Conservation (phyloP, 2,329 filamentous ascomycete genomes). For the Dendrostoma leiphaemia region DNA sequence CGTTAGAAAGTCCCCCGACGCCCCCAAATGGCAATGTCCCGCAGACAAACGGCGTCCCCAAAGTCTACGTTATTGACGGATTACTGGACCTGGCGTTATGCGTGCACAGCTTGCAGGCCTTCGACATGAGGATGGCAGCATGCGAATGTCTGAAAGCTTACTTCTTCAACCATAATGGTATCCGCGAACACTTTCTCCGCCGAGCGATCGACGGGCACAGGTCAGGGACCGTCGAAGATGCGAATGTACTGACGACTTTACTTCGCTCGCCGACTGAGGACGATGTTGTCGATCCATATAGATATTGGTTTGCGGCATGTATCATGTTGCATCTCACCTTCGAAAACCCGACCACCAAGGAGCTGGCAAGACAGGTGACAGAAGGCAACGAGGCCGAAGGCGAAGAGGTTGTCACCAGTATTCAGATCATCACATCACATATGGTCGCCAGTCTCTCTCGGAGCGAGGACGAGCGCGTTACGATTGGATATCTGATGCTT, state of each 20-base stretch:
- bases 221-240: constrained; percentile 74
- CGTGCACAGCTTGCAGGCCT: constrained; percentile 61
- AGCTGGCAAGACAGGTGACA: constrained; percentile 73
- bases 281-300: constrained; percentile 75
- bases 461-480: constrained; percentile 73
- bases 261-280: constrained; percentile 63
- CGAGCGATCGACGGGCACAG: constrained; percentile 86
- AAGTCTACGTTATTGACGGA: constrained; percentile 90
- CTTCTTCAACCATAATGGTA: constrained; percentile 76
- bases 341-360: constrained; percentile 77
- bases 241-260: constrained; percentile 84
- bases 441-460: constrained; percentile 77
- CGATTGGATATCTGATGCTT: constrained; percentile 85
- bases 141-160: constrained; percentile 93
- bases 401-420: constrained; percentile 92
- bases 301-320: constrained; percentile 84
- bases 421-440: constrained; percentile 84
- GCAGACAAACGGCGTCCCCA: constrained; percentile 50
- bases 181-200: constrained; percentile 80
- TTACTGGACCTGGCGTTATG: constrained; percentile 79
- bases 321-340: constrained; percentile 83
- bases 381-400: constrained; percentile 87
- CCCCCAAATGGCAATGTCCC: constrained; percentile 38
- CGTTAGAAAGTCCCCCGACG: constrained; percentile 39
- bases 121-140: constrained; percentile 80